Evolutionary conservation across 306 rosid species (phyloP).

Genomic region (Datisca glomerata): DNA sequence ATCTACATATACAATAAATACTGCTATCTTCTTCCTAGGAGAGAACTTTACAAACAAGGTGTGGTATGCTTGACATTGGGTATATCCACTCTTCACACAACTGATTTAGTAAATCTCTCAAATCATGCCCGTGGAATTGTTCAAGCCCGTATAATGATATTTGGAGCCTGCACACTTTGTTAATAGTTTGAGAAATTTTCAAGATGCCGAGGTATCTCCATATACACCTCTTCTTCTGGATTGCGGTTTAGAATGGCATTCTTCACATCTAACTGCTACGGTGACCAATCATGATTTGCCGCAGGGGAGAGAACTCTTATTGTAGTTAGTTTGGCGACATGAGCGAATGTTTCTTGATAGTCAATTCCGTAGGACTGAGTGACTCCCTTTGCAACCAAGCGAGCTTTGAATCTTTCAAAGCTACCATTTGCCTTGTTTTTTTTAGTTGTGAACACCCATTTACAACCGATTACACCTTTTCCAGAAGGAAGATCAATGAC

Average conservation of each 20-base stretch:
- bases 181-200: not conserved
- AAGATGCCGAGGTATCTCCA: not conserved
- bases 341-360: not conserved
- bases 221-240: not conserved
- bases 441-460: too few species aligned
- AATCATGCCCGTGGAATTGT: not conserved
- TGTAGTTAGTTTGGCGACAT: too few species aligned
- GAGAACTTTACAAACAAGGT: not conserved
- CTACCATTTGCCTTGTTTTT: not conserved
- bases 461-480: too few species aligned
- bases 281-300: not conserved
- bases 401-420: not conserved
- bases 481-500: too few species aligned
- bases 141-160: not conserved
- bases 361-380: not conserved
- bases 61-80: not conserved
- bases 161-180: not conserved
- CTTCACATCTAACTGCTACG: not conserved
- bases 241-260: not conserved
- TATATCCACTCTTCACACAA: not conserved
- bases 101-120: not conserved
- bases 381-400: not conserved
- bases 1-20: not conserved
- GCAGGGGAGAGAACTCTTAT: too few species aligned
- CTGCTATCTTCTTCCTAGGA: not conserved